These are phyloP conservation scores for Morella rubra DNA, from an alignment of 306 rosid genomes.

Conservation along the genomic window DNA sequence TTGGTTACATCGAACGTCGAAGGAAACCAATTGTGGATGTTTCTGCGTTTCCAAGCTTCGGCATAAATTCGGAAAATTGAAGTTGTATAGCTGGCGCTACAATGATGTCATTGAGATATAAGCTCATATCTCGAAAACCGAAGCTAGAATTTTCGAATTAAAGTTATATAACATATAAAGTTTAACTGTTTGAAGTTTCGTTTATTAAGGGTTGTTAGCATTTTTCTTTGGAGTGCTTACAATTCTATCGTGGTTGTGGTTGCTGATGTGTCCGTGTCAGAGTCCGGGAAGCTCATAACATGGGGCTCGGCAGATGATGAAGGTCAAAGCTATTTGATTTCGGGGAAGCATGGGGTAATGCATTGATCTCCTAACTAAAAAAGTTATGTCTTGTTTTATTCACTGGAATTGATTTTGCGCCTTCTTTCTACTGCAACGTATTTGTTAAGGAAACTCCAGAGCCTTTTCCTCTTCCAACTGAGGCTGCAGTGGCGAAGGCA, in stretches of 20 bases:
- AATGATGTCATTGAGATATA: too few species aligned
- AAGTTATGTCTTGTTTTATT: conserved; percentile 20
- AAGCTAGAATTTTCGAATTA: neutral
- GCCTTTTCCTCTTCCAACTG: conserved; percentile 61
- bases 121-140: neutral
- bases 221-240: neutral
- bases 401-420: conserved; percentile 48
- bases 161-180: neutral
- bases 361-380: conserved; percentile 20
- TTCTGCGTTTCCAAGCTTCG: neutral
- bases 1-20: neutral
- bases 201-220: neutral
- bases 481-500: conserved; percentile 64
- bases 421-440: conserved; percentile 33
- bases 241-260: neutral
- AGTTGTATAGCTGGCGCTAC: too few species aligned
- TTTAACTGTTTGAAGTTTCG: too few species aligned
- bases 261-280: conserved; percentile 33
- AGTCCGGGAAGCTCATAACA: conserved; percentile 70
- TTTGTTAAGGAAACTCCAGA: conserved; percentile 79
- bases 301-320: conserved; percentile 89
- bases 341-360: conserved; percentile 89
- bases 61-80: neutral
- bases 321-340: conserved; percentile 59
- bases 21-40: neutral